phyloP scores from a whole-genome alignment of 176 grass and related monocot species.

The barley (Hordeum vulgare) region DNA sequence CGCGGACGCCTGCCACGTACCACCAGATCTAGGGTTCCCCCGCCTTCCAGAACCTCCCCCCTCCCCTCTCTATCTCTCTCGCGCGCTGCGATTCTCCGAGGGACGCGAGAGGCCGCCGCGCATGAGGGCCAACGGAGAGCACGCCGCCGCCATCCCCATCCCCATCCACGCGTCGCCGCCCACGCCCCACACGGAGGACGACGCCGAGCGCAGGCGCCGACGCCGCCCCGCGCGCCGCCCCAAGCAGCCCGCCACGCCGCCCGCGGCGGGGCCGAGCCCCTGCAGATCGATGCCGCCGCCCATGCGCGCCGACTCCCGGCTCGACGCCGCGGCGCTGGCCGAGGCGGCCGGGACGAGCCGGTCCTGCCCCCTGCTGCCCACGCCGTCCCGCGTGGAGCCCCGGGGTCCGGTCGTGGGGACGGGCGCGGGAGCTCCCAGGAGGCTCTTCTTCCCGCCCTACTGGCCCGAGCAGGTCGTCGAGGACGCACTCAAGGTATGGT shows the following conservation, averaged over 20 bases:
- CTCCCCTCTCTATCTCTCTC: not conserved
- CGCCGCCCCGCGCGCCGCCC: slow-evolving; percentile 42
- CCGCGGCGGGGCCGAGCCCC: slow-evolving; percentile 26
- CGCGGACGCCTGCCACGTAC: not conserved
- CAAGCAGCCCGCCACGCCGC: slow-evolving; percentile 27
- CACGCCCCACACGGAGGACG: slow-evolving; percentile 14
- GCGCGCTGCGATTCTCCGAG: not conserved
- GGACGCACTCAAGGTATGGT: slow-evolving; percentile 69
- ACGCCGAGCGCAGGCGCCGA: slow-evolving; percentile 50
- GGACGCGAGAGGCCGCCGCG: not conserved
- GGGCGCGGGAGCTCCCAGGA: not conserved
- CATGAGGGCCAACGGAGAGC: slow-evolving; percentile 55
- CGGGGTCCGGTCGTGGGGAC: not conserved
- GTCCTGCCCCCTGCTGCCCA: slow-evolving; percentile 51
- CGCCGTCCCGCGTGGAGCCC: slow-evolving; percentile 3
- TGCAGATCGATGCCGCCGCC: slow-evolving; percentile 75
- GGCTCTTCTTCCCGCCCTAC: slow-evolving; percentile 59
- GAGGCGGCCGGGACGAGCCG: slow-evolving; percentile 33
- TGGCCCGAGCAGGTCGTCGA: slow-evolving; percentile 58
- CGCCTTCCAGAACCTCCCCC: not conserved
- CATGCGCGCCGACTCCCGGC: slow-evolving; percentile 22
- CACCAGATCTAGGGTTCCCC: slow-evolving; percentile 60
- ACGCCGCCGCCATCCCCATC: slow-evolving; percentile 16
- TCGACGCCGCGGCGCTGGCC: slow-evolving; percentile 12
- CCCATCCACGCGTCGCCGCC: not conserved